phyloP scores from a whole-genome alignment of 129 eudicot species.

The Flaveria sonorensis region DNA sequence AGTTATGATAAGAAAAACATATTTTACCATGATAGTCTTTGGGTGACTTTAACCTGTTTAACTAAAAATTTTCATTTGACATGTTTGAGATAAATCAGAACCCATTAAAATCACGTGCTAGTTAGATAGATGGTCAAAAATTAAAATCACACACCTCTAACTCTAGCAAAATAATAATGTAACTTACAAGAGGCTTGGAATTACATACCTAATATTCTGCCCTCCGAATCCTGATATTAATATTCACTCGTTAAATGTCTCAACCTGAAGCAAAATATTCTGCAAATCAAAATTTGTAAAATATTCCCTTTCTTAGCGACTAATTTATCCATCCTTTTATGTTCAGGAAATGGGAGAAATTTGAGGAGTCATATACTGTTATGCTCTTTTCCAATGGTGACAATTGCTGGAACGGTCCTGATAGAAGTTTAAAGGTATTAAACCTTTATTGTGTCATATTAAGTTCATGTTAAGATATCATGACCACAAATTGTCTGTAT shows the following conservation, averaged over 20 bases:
- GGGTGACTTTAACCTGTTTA: not conserved
- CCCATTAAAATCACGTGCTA: not conserved
- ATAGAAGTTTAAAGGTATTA: slow-evolving; percentile 88
- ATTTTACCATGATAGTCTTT: not conserved
- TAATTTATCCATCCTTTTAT: slow-evolving; percentile 12
- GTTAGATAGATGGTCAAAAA: not conserved
- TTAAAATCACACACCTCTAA: not conserved
- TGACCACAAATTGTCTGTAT: not conserved
- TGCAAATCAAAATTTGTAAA: not conserved
- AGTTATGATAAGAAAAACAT: not conserved
- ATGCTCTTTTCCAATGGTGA: slow-evolving; percentile 87
- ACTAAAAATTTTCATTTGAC: not conserved
- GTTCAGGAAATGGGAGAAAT: slow-evolving; percentile 84
- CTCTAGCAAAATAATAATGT: not conserved
- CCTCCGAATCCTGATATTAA: not conserved
- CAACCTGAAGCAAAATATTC: not conserved
- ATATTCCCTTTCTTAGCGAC: not conserved
- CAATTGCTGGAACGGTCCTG: slow-evolving; percentile 98
- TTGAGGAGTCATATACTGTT: slow-evolving; percentile 79
- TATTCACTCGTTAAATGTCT: not conserved
- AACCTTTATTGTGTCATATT: slow-evolving; percentile 14
- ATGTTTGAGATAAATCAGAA: not conserved
- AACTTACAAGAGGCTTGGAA: not conserved
- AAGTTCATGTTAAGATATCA: not conserved
- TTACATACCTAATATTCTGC: not conserved